phyloP scores from a whole-genome alignment of 192 early-diverging fungal species.

The Entomortierella lignicola region DNA sequence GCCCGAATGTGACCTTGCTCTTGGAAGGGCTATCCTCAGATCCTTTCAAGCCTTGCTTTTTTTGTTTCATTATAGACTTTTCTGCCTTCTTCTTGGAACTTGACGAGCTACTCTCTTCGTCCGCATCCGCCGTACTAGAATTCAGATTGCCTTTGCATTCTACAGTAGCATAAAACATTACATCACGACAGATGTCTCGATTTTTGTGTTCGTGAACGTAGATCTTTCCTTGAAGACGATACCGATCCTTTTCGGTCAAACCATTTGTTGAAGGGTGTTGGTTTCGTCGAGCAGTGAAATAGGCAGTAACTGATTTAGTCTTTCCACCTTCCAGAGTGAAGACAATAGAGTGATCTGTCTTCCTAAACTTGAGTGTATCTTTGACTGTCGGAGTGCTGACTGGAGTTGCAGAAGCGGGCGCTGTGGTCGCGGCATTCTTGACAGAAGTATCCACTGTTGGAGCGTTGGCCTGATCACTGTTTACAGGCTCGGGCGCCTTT shows the following conservation, averaged over 20 bases:
- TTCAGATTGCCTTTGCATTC: conserved; percentile 23
- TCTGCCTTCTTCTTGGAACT: conserved; percentile 1
- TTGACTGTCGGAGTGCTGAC: conserved; percentile 29
- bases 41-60: background rate
- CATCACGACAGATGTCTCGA: conserved; percentile 77
- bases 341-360: conserved; percentile 70
- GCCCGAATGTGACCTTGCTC: background rate
- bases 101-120: background rate
- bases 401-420: conserved; percentile 8
- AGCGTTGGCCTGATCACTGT: conserved; percentile 10
- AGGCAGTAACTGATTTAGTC: conserved; percentile 73
- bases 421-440: conserved; percentile 18
- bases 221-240: conserved; percentile 62
- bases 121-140: background rate
- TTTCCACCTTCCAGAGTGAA: conserved; percentile 76
- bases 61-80: background rate
- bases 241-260: conserved; percentile 29
- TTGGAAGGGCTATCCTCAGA: background rate
- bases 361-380: conserved; percentile 60
- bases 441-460: conserved; percentile 33
- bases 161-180: conserved; percentile 70
- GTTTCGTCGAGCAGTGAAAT: conserved; percentile 61
- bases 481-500: conserved; percentile 32
- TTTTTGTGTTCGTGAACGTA: conserved; percentile 88
- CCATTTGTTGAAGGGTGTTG: background rate